Conservation (phyloP, 2,329 filamentous ascomycete genomes). For the Botrytis sinoallii region DNA sequence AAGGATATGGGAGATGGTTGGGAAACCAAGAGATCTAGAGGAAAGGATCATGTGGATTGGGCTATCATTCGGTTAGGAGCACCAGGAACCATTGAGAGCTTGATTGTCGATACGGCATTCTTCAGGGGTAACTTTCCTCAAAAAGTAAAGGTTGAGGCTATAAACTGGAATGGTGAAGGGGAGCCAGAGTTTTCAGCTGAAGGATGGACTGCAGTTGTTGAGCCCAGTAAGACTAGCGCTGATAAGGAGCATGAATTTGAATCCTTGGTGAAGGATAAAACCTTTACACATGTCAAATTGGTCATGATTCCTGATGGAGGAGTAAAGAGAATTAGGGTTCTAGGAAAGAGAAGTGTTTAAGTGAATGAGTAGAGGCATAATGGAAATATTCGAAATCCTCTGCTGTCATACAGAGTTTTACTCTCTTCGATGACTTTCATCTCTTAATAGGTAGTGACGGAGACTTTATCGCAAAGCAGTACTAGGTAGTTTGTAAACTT, state of each 20-base stretch:
- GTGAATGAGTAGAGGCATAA: not conserved
- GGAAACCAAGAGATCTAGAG: constrained; percentile 76
- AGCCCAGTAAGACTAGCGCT: constrained; percentile 65
- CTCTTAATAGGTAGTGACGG: not conserved
- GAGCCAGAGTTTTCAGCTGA: constrained; percentile 56
- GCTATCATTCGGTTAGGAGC: constrained; percentile 71
- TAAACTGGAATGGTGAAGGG: constrained; percentile 52
- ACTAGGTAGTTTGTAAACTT: not conserved
- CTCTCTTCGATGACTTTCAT: not conserved
- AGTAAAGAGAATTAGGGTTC: constrained; percentile 80
- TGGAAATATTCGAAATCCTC: not conserved
- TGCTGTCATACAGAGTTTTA: not conserved
- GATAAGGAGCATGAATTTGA: constrained; percentile 70
- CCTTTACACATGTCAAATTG: constrained; percentile 81
- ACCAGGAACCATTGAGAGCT: constrained; percentile 59
- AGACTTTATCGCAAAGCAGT: not conserved
- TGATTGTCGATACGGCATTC: constrained; percentile 77
- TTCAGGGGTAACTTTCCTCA: constrained; percentile 84
- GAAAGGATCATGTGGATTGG: constrained; percentile 74
- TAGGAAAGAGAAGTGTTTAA: constrained; percentile 54
- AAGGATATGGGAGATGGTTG: constrained; percentile 87
- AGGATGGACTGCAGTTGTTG: constrained; percentile 64
- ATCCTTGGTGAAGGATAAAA: constrained; percentile 52
- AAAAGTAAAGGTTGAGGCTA: constrained; percentile 64
- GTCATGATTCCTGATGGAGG: constrained; percentile 87